Evolutionary conservation across 2,329 filamentous ascomycete species (phyloP).

Genomic region (Pezicula neosporulosa): DNA sequence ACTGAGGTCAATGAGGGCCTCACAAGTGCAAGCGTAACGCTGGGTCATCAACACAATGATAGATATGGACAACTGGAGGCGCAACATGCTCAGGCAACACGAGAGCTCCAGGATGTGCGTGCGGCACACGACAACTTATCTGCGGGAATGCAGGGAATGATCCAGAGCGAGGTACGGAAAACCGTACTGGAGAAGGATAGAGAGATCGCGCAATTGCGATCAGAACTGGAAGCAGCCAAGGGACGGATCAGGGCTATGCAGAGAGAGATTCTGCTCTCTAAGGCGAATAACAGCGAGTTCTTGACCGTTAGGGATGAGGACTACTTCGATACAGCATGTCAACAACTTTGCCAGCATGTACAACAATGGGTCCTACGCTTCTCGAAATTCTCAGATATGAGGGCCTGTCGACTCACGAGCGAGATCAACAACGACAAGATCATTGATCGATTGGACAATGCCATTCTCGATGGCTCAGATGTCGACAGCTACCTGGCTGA

Average conservation of each 20-base stretch:
- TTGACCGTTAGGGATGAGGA: slow-evolving; percentile 83
- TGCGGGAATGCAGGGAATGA: slow-evolving; percentile 57
- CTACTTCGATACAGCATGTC: slow-evolving; percentile 91
- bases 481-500: slow-evolving; percentile 86
- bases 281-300: slow-evolving; percentile 66
- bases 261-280: slow-evolving; percentile 53
- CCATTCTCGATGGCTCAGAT: slow-evolving; percentile 89
- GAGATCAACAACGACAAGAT: slow-evolving; percentile 91
- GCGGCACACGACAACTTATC: slow-evolving; percentile 60
- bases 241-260: slow-evolving; percentile 56
- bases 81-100: slow-evolving; percentile 61
- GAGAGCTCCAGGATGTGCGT: slow-evolving; percentile 67
- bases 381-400: slow-evolving; percentile 94
- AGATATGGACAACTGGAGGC: slow-evolving; percentile 65
- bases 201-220: slow-evolving; percentile 75
- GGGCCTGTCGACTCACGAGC: slow-evolving; percentile 75
- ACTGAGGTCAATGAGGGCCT: slow-evolving; percentile 81
- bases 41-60: slow-evolving; percentile 72
- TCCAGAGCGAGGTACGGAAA: slow-evolving; percentile 57
- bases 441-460: slow-evolving; percentile 90
- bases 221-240: slow-evolving; percentile 71
- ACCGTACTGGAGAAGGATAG: slow-evolving; percentile 77
- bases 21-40: slow-evolving; percentile 70
- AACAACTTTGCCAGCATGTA: slow-evolving; percentile 91
- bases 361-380: slow-evolving; percentile 98